Percentiles rank a stretch among this genome's conserved stretches.
Conservation (phyloP, 805 yeast genomes). For the Lipomyces orientalis region DNA sequence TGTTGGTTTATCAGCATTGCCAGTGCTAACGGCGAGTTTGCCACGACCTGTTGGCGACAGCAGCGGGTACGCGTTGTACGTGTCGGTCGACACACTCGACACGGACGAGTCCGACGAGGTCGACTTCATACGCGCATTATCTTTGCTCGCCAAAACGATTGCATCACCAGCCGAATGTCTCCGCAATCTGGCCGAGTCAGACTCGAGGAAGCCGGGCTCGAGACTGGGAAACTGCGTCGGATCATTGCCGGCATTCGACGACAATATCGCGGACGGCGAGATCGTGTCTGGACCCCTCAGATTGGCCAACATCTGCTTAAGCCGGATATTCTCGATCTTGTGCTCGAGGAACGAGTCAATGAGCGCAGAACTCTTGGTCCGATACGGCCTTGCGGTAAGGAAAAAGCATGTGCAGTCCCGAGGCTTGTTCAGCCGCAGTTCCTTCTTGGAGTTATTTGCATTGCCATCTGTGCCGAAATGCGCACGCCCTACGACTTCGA, state of each 20-base stretch:
- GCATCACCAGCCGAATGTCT: constrained; percentile 14
- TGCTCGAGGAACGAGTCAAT: constrained; percentile 35
- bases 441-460: background rate
- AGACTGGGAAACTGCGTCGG: background rate
- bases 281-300: constrained; percentile 12
- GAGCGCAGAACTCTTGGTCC: constrained; percentile 9
- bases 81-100: background rate
- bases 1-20: background rate
- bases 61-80: background rate
- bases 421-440: background rate
- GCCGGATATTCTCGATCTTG: constrained; percentile 33
- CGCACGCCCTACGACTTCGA: constrained; percentile 29
- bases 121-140: constrained; percentile 6
- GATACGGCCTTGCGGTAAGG: constrained; percentile 33
- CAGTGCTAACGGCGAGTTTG: background rate
- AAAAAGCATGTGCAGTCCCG: constrained; percentile 34
- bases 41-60: background rate
- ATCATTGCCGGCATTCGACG: background rate
- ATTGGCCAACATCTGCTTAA: constrained; percentile 25
- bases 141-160: background rate
- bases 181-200: background rate
- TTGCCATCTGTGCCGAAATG: constrained; percentile 12
- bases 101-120: constrained; percentile 1
- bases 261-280: constrained; percentile 1
- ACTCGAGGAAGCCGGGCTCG: background rate